Conservation (phyloP, 2,329 filamentous ascomycete genomes). For the Penicillium sp. region DNA sequence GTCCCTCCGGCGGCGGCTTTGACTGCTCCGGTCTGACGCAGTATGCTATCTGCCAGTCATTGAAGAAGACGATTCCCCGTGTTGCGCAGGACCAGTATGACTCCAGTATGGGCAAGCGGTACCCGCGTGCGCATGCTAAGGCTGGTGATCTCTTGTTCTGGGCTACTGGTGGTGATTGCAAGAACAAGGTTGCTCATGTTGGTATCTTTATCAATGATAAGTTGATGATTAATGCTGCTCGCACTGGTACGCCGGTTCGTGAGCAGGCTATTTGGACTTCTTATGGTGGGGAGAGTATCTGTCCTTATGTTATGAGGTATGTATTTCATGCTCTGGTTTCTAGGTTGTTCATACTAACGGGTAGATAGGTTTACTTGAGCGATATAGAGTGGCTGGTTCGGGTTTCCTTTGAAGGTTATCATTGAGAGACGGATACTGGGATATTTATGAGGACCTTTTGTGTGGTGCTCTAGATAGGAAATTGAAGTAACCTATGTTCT, state of each 20-base stretch:
- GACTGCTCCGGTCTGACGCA: conserved; percentile 31
- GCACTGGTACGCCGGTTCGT: conserved; percentile 26
- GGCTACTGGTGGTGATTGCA: conserved; percentile 23
- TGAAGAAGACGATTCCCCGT: conserved; percentile 25
- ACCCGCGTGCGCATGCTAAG: conserved; percentile 22
- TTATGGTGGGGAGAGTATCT: conserved; percentile 27
- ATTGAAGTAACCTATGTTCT: neutral
- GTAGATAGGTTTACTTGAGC: conserved; percentile 1
- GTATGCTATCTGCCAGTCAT: conserved; percentile 25
- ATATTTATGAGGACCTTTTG: neutral
- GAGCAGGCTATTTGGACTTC: conserved; percentile 30
- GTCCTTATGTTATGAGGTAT: conserved; percentile 28
- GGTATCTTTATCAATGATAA: conserved; percentile 26
- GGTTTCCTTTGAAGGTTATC: neutral
- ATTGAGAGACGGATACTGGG: neutral
- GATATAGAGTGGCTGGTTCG: too few species aligned
- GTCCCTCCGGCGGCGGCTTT: conserved; percentile 25
- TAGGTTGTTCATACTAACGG: neutral
- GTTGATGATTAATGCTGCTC: conserved; percentile 29
- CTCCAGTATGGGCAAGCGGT: conserved; percentile 20
- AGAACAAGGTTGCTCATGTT: conserved; percentile 23
- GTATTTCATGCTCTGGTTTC: neutral
- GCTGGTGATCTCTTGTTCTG: conserved; percentile 29
- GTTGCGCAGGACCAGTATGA: conserved; percentile 28
- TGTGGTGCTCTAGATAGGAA: too few species aligned